Base-by-base conservation (phyloP, 2,329 filamentous ascomycete genomes). In the Xylariomycetidae sp. region DNA sequence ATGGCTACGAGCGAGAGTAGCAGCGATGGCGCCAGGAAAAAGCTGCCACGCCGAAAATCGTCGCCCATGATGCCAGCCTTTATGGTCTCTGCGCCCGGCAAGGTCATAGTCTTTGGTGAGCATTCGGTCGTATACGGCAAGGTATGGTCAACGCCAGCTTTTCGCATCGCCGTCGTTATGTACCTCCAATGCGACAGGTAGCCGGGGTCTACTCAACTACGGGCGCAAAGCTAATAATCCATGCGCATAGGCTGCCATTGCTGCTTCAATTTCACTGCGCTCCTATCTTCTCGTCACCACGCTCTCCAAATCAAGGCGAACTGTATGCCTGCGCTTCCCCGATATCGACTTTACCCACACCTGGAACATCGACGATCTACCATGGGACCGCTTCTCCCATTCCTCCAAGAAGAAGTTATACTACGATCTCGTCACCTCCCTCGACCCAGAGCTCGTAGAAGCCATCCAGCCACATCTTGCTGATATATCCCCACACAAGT, bases 111-210 rank as follows among this genome's bases (percentile, higher is more conserved):
- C 33, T 97, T 90, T 64, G 92, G 92, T 47, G 92, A 98, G 62
- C 92, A 98, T 66, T 85, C 92, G 3, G 92, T 97, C n/a, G 92
- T 98, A 14, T 80, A 98, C 56, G 89, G 89, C 56, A 97, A 96
- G 77, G 85, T 86, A 66, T 36, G 64, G 38, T 23, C 23, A 27
- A n/a, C 9, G 19, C 30, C 16, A 23, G 16, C 9, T 6, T 11
- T 10, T 17, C 16, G 13, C 11, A 8, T 23, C 8, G 10, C 12
- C 16, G 17, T 31, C 20, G 20, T 15, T 20, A 23, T 17, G 11
- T 25, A n/a, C 12, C n/a, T 25, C 10, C 6, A n/a, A 19, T 27
- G 28, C n/a, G n/a, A n/a, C n/a, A n/a, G n/a, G n/a, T n/a, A n/a
- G n/a, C n/a, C n/a, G n/a, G n/a, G n/a, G n/a, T n/a, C n/a, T n/a